Percentiles rank a stretch among this genome's conserved stretches.
Conservation (phyloP, 352 stramenopile species). For the Phytophthora aleatoria region DNA sequence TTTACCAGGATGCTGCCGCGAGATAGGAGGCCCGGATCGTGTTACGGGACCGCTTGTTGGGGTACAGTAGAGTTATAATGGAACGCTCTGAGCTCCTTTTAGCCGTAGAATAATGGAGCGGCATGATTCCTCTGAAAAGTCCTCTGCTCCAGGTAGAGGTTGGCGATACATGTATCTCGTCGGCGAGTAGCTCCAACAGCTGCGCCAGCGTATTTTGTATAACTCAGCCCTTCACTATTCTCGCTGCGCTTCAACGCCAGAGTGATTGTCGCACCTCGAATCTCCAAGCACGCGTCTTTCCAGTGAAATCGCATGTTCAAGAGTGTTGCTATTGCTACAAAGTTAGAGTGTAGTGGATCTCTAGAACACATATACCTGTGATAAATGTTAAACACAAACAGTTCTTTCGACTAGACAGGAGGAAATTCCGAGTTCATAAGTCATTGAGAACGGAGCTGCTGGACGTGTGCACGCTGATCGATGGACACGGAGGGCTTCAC, state of each 20-base stretch:
- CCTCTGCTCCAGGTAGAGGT: too few species aligned
- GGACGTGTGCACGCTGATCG: neutral
- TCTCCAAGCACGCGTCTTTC: neutral
- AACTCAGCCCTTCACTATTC: neutral
- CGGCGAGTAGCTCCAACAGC: neutral
- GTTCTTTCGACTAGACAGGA: neutral
- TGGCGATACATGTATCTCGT: too few species aligned
- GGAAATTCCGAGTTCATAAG: conserved; percentile 1
- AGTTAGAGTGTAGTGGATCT: neutral
- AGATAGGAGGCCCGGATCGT: too few species aligned
- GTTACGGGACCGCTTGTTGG: too few species aligned
- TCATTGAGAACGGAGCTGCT: neutral
- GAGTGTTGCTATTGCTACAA: neutral
- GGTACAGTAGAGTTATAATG: too few species aligned
- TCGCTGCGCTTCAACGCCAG: neutral
- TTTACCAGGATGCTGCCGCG: too few species aligned
- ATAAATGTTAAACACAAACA: neutral
- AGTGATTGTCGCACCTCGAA: neutral
- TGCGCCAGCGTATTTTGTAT: neutral
- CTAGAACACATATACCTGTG: neutral
- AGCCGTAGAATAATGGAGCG: too few species aligned
- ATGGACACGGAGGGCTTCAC: conserved; percentile 50
- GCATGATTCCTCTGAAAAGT: too few species aligned
- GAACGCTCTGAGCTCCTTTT: too few species aligned
- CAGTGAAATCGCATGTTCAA: neutral